Evolutionary conservation across 169 alveolate genomes (phyloP), one percentile per base, ranked within the genome.

Genomic region (Blepharisma undulans): DNA sequence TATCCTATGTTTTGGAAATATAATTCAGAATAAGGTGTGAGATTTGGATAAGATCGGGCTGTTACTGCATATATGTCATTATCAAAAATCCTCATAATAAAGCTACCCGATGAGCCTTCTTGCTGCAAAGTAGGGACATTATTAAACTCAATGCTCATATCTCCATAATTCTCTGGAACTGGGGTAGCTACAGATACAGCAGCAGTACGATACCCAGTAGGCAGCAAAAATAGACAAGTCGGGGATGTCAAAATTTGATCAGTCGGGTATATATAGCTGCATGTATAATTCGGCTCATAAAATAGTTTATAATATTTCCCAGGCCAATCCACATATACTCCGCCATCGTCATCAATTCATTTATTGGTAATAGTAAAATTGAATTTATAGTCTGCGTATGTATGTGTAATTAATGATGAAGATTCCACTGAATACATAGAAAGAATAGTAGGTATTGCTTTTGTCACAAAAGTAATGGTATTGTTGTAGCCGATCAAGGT

Each of bases 101-200:
- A 82, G 76, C 60, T 60, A 10, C 78, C 74, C 0, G 89, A 48
- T n/a, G 14, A 25, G 33, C 89, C 89, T 25, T 82, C 71, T n/a
- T 78, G 61, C 60, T 78, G 86, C 19, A 60, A 82, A 10, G 89
- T 82, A 25, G 89, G 89, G 60, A 82, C 78, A 22, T 60, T 30
- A 32, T 21, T 34, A 34, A 36, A 82, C 36, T 36, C 30, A 32
- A 82, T 4, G 18, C 22, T 25, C 72, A 48, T 21, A 21, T 82
- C 89, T 82, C 36, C 71, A 25, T 33, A 27, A 59, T 32, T 59
- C 8, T 22, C 7, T 36, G 78, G 33, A n/a, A 60, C 36, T 34
- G 27, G 34, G 33, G 22, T 27, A 48, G 36, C 29, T 21, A 30
- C 7, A 36, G 78, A 32, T 16, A 59, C 76, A 6, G 76, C 25